Percentiles rank a stretch among this genome's conserved stretches.
Evolutionary conservation across 495 filamentous ascomycete species (phyloP).

Genomic region (Podospora pseudopauciseta): DNA sequence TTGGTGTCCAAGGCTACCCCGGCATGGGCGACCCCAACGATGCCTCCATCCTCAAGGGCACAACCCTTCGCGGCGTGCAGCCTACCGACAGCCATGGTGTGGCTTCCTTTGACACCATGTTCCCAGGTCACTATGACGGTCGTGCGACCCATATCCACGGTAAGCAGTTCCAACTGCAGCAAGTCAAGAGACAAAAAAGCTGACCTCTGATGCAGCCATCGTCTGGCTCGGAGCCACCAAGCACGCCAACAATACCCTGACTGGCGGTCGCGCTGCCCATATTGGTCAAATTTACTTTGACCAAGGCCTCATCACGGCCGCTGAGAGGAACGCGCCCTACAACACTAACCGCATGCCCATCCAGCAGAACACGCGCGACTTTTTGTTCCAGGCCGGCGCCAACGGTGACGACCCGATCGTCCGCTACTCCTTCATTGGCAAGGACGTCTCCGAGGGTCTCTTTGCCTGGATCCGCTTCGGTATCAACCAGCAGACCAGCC

Average conservation of each 20-base stretch:
- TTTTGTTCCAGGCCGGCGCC: conserved; percentile 45
- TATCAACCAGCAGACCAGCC: conserved; percentile 41
- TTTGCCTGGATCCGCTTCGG: conserved; percentile 56
- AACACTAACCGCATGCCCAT: conserved; percentile 50
- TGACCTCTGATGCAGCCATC: conserved; percentile 30
- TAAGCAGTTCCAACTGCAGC: neutral
- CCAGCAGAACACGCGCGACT: conserved; percentile 52
- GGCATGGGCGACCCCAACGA: conserved; percentile 47
- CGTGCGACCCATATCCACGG: conserved; percentile 46
- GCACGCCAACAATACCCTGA: conserved; percentile 50
- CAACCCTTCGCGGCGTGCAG: conserved; percentile 52
- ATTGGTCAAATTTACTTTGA: conserved; percentile 64
- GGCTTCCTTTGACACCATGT: conserved; percentile 48
- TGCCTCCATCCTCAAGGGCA: conserved; percentile 46
- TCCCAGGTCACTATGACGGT: conserved; percentile 55
- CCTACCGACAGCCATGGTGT: conserved; percentile 48
- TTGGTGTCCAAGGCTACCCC: conserved; percentile 49
- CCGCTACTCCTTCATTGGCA: conserved; percentile 53
- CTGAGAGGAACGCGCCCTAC: conserved; percentile 52
- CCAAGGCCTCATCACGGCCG: conserved; percentile 44
- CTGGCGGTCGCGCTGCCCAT: conserved; percentile 49
- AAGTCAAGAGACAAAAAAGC: neutral
- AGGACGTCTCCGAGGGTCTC: conserved; percentile 51
- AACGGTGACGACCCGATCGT: conserved; percentile 56
- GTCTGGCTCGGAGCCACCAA: conserved; percentile 46